Evolutionary conservation across 208 protist species (phyloP), one percentile per base, ranked within the genome.

Genomic region (Kentomonas sorsogonicus): DNA sequence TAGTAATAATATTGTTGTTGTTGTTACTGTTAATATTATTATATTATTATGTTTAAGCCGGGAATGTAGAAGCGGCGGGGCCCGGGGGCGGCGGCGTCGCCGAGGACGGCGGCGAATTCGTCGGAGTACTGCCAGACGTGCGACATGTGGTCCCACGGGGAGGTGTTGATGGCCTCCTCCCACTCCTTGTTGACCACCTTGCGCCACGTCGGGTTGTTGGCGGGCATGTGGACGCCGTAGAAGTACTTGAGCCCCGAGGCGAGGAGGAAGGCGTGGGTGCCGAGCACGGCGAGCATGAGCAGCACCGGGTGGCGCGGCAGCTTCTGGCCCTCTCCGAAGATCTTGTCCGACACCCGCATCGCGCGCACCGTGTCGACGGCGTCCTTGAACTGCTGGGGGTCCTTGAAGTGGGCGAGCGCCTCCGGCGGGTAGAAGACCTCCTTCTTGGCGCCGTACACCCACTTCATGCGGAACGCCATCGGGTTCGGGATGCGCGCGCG

Each of bases 111-210:
- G 18, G 79, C 80, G 67, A 84, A 89, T 54, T 83, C 53, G 52
- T 93, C 83, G 62, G 72, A 84, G 82, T 93, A 93, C 62, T 89
- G 79, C 86, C 86, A 93, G 46, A 93, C 82, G 51, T 93, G 86
- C 20, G 86, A 93, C 79, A 88, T 89, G 79, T 93, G 86, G 52
- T 93, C 81, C 86, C 86, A 93, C 47, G 86, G 86, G 13, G 86
- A 93, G 69, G 69, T 93, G 74, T 89, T 87, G 61, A 93, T 93
- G 22, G 86, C 86, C 74, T 93, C 86, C 75, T 93, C 86, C 86
- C 86, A 93, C 74, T 93, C 86, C 72, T 93, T 93, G 72, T 93
- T 93, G 63, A 93, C 78, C 5, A 78, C 73, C 68, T 93, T 93
- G 31, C 86, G 75, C 86, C 86, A 93, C n/a, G 82, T 87, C 43